phyloP scores from a whole-genome alignment of 805 yeast genomes.

The Metschnikowia continentalis region DNA sequence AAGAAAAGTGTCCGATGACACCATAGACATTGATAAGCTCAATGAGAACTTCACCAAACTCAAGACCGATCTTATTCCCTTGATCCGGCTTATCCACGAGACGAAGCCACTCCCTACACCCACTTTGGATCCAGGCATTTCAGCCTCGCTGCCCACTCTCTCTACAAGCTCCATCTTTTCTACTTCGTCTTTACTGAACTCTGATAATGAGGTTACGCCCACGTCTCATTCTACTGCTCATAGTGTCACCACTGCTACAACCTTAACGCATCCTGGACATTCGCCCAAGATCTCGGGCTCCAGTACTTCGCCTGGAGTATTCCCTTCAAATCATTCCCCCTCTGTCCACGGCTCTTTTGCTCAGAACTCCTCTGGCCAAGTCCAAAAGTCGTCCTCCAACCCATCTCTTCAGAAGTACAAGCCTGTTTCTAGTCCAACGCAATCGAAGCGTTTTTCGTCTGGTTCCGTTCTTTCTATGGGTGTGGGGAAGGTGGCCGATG shows the following conservation, averaged over 20 bases:
- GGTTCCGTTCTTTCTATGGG: conserved; percentile 39
- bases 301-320: neutral
- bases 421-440: conserved; percentile 15
- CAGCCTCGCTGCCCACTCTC: conserved; percentile 28
- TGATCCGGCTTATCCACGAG: conserved; percentile 59
- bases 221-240: conserved; percentile 5
- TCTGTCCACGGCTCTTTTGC: conserved; percentile 2
- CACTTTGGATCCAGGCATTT: conserved; percentile 39
- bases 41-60: conserved; percentile 53
- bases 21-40: conserved; percentile 36
- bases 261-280: neutral
- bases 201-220: conserved; percentile 9
- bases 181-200: conserved; percentile 13
- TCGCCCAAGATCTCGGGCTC: neutral
- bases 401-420: conserved; percentile 4
- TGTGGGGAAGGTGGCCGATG: conserved; percentile 35
- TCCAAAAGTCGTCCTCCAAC: conserved; percentile 2
- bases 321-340: neutral
- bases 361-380: neutral
- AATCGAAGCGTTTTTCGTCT: conserved; percentile 33
- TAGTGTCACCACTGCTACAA: neutral
- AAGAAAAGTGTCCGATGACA: conserved; percentile 15
- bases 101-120: conserved; percentile 67
- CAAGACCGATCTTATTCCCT: conserved; percentile 62
- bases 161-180: conserved; percentile 14